Evolutionary conservation across 2,329 filamentous ascomycete species (phyloP).

Genomic region (Pezicula radicicola): DNA sequence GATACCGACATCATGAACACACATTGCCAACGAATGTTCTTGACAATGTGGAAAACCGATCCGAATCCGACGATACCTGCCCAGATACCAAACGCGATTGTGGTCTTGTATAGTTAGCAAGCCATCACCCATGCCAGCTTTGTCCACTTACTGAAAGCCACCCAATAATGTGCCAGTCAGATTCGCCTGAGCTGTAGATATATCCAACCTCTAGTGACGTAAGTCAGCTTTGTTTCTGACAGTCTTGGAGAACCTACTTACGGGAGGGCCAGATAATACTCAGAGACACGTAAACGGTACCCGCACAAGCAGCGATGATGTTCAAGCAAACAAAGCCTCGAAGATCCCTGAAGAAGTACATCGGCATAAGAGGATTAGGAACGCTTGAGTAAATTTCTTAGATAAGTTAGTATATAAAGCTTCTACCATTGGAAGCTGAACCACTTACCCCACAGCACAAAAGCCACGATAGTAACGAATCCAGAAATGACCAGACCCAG

Average conservation of each 20-base stretch:
- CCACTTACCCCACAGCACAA: conserved; percentile 11
- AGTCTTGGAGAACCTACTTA: too few species aligned
- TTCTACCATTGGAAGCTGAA: too few species aligned
- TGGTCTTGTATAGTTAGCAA: conserved; percentile 3
- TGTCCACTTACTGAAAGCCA: too few species aligned
- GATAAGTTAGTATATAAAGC: conserved; percentile 2
- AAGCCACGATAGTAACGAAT: conserved; percentile 19
- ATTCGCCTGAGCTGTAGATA: too few species aligned
- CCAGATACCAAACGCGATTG: background rate
- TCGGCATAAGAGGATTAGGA: conserved; percentile 22
- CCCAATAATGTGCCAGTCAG: too few species aligned
- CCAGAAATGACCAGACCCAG: conserved; percentile 25
- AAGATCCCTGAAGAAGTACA: conserved; percentile 31
- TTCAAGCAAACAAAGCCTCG: conserved; percentile 26
- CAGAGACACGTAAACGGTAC: conserved; percentile 24
- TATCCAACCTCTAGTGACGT: too few species aligned
- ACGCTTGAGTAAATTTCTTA: conserved; percentile 1
- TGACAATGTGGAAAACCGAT: background rate
- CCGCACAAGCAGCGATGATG: conserved; percentile 25
- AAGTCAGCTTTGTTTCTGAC: too few species aligned
- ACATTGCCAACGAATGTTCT: background rate
- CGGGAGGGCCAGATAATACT: conserved; percentile 29
- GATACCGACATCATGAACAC: background rate
- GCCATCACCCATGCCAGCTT: too few species aligned
- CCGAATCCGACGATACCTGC: background rate